Base-by-base conservation (phyloP, 768 basidiomycete species). In the Tubosaeta sp. region DNA sequence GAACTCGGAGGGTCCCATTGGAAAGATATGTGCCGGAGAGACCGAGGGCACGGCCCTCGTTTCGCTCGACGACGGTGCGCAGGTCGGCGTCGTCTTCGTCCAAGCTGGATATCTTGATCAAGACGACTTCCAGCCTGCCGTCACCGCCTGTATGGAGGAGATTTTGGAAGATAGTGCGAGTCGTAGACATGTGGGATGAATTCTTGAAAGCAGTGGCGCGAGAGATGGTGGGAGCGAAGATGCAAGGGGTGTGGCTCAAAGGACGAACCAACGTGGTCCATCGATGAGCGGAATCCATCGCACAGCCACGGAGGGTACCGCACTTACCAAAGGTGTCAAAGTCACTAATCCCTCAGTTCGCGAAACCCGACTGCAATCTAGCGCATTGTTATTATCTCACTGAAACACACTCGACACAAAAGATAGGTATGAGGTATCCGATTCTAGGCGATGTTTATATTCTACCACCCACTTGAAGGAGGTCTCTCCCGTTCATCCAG, bases 31-130 rank as follows among this genome's bases (percentile, higher is more conserved):
- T 19, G 25, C 59, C 58, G 1, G 68, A 69, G 29, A 69, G 61
- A 38, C 68, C 68, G 6, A 69, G 63, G 42, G 69, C 53, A 14
- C 61, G 67, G 16, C 69, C 68, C 10, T 71, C 69, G 53, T 69
- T 69, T 52, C 67, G 59, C 43, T 67, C 60, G 3, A 69, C 57
- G 48, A 69, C 32, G 17, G 51, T 52, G 29, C 60, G 56, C 11
- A 69, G 29, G 12, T 56, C 55, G 26, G 50, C 4, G 37, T 55
- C 32, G 34, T 69, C 69, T 11, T 64, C 55, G 38, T 65, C 59
- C 33, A 69, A 47, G 42, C 47, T 42, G 4, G 61, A 46, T 59
- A 68, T 56, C 14, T 52, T 56, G 48, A 59, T 27, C 12, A 57
- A 16, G 22, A 49, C 12, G 27, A 62, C 43, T 0, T 59, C 52